Evolutionary conservation across 768 basidiomycete species (phyloP), one percentile per base, ranked within the genome.

Genomic region (Dictyophora rubrovolvata): DNA sequence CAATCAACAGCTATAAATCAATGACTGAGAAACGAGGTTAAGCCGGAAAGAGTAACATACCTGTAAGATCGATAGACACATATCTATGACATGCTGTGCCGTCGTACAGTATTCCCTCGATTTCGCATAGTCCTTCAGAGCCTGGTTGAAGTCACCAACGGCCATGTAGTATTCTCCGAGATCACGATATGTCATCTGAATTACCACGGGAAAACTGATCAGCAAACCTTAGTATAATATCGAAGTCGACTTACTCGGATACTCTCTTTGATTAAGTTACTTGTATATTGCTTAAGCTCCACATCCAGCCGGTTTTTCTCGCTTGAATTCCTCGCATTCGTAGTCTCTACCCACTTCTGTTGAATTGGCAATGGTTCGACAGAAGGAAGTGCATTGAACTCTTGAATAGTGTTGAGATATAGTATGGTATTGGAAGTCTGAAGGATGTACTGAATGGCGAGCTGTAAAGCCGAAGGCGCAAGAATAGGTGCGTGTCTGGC

Each of bases 181-280:
- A 65, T 97, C 94, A 58, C 93, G 79, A 70, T 94, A 85, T 0
- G 83, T 89, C 90, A 95, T 91, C 91, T 93, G 68, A 3, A 28
- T 28, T 7, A n/a, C 20, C 50, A 50, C 33, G 48, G 33, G 48
- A 23, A 35, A 28, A 35, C 17, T n/a, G 60, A 33, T 21, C 21
- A 50, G 0, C 42, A 42, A 10, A 21, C 20, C 28, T 2, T 28
- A 28, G 28, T 51, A 34, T 23, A 51, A 47, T 51, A 34, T 11
- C 56, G 6, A 17, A 42, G 48, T 20, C 16, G 28, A 36, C 34
- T 33, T 69, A 95, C 93, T 66, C 95, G 77, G 65, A 96, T 94
- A 77, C 90, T 93, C 79, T 98, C 95, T 72, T 96, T 98, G 77
- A 98, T 96, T 85, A 97, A 87, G 69, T 96, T 98, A 65, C 89